These are phyloP conservation scores for Cordia subcordata DNA, from an alignment of 257 asterid species.

Conservation along the genomic window DNA sequence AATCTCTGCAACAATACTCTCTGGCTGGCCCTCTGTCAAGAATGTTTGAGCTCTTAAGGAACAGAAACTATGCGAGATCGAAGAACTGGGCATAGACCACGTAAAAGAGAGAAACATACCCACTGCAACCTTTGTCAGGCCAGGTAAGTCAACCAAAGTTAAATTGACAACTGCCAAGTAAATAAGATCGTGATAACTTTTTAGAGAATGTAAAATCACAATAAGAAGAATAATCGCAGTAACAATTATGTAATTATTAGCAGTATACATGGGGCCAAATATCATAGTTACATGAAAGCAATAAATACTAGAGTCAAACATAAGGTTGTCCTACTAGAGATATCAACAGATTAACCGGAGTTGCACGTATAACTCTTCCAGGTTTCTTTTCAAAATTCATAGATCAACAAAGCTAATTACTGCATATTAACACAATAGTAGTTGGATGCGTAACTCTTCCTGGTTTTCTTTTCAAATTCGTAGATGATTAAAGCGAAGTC, in stretches of 20 bases:
- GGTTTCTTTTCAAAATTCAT: too few relatives aligned
- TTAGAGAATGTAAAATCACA: neutral
- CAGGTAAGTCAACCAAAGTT: conserved; percentile 45
- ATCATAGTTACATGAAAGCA: too few relatives aligned
- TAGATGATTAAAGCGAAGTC: too few relatives aligned
- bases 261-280: too few relatives aligned
- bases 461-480: too few relatives aligned
- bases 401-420: too few relatives aligned
- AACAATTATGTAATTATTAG: neutral
- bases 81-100: neutral
- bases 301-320: too few relatives aligned
- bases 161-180: conserved; percentile 42
- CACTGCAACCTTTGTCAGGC: conserved; percentile 42
- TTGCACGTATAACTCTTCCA: too few relatives aligned
- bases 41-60: neutral
- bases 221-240: neutral
- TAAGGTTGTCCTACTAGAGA: too few relatives aligned
- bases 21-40: conserved; percentile 42
- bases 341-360: too few relatives aligned
- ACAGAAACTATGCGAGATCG: neutral
- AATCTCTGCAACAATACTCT: conserved; percentile 35
- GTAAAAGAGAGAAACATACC: conserved; percentile 28
- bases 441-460: too few relatives aligned
- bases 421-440: too few relatives aligned
- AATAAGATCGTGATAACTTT: neutral